These are phyloP conservation scores for Diaporthe citriasiana DNA, from an alignment of 2,329 filamentous ascomycete genomes.

Conservation along the genomic window DNA sequence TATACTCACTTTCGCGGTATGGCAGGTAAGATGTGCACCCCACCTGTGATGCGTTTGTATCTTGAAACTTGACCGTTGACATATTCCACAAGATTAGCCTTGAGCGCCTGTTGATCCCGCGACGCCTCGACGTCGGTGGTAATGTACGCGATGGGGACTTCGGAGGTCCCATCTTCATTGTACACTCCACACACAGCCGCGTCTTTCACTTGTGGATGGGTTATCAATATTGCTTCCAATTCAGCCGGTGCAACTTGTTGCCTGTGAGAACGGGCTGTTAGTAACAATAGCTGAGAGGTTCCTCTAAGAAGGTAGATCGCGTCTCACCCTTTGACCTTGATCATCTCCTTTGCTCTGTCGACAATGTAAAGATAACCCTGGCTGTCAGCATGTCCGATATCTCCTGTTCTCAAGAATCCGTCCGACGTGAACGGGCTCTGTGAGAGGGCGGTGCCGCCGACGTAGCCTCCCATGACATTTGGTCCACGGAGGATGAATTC, in stretches of 20 bases:
- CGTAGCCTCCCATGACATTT: conserved; percentile 40
- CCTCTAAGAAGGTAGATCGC: no score
- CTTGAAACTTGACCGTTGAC: conserved; percentile 30
- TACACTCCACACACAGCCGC: conserved; percentile 38
- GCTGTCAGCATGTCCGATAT: conserved; percentile 38
- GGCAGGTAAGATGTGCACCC: conserved; percentile 22
- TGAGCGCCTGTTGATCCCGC: conserved; percentile 5
- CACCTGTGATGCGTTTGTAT: conserved; percentile 36
- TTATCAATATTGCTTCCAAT: conserved; percentile 34
- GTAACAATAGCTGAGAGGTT: no score
- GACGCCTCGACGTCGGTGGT: background rate
- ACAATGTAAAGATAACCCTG: conserved; percentile 37
- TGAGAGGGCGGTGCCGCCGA: background rate
- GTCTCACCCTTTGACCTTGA: conserved; percentile 40
- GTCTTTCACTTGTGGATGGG: conserved; percentile 34
- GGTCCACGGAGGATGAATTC: conserved; percentile 39
- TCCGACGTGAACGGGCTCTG: conserved; percentile 18
- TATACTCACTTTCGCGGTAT: conserved; percentile 40
- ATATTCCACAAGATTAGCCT: conserved; percentile 3
- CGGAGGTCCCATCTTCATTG: conserved; percentile 38
- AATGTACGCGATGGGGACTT: conserved; percentile 38
- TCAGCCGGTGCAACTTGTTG: conserved; percentile 40
- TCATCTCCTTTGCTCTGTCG: conserved; percentile 40
- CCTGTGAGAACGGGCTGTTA: background rate
- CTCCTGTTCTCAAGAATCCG: conserved; percentile 35